phyloP scores from a whole-genome alignment of 805 yeast species.

The Sungouiella thailandica region DNA sequence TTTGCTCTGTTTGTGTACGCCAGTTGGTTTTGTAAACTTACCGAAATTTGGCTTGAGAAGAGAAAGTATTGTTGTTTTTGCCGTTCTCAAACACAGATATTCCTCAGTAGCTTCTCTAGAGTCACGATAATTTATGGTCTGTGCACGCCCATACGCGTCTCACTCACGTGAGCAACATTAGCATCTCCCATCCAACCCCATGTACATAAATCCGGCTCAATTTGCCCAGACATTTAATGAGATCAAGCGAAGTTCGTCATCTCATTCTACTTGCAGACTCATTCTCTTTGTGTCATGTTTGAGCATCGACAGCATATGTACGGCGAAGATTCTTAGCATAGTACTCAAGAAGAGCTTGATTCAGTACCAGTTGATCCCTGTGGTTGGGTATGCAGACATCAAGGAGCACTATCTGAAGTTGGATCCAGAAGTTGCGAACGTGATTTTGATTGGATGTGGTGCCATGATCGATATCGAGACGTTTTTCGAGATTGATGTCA shows the following conservation, averaged over 20 bases:
- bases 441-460: constrained; percentile 87
- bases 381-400: constrained; percentile 84
- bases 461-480: constrained; percentile 82
- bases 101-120: too few species aligned
- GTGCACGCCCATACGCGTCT: constrained; percentile 4
- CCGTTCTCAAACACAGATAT: too few species aligned
- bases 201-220: constrained; percentile 73
- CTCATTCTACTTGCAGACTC: constrained; percentile 89
- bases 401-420: constrained; percentile 55
- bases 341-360: constrained; percentile 76
- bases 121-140: neutral
- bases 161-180: constrained; percentile 2
- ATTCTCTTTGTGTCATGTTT: constrained; percentile 86
- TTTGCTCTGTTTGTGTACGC: too few species aligned
- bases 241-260: constrained; percentile 65
- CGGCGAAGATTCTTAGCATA: constrained; percentile 68
- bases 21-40: too few species aligned
- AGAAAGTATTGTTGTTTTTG: too few species aligned
- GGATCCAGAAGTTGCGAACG: constrained; percentile 71
- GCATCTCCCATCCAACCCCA: constrained; percentile 19
- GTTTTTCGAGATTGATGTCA: constrained; percentile 59
- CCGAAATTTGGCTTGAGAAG: too few species aligned
- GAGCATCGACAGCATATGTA: constrained; percentile 88
- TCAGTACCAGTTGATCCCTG: constrained; percentile 86
- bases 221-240: constrained; percentile 64